These are phyloP conservation scores for Endocalyx cinctus DNA, from an alignment of 2,329 filamentous ascomycete species.

Conservation along the genomic window DNA sequence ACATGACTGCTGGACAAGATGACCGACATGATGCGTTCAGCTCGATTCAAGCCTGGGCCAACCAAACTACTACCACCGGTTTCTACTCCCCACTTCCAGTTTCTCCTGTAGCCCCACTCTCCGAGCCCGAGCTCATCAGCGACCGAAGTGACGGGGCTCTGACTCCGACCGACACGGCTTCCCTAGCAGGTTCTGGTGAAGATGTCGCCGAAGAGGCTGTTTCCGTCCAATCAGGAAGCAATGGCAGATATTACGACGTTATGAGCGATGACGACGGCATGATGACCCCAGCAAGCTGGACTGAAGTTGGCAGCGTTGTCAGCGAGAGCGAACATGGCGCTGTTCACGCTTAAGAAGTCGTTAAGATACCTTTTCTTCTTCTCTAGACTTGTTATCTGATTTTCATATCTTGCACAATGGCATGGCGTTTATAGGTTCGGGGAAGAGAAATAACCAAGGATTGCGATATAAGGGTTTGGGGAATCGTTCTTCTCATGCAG, in stretches of 20 bases:
- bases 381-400: no score
- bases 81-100: constrained; percentile 59
- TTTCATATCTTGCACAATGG: neutral
- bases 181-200: constrained; percentile 47
- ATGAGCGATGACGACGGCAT: constrained; percentile 58
- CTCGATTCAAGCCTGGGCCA: constrained; percentile 62
- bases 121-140: constrained; percentile 48
- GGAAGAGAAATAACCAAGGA: no score
- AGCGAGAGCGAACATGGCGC: constrained; percentile 49
- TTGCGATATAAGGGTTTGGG: no score
- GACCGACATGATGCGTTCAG: constrained; percentile 44
- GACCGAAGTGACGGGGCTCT: constrained; percentile 50
- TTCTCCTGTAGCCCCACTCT: constrained; percentile 44
- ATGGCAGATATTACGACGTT: constrained; percentile 44
- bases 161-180: constrained; percentile 57
- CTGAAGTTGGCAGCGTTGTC: constrained; percentile 58
- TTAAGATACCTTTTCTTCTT: no score
- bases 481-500: no score
- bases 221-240: constrained; percentile 33
- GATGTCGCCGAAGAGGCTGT: constrained; percentile 40
- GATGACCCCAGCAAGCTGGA: constrained; percentile 59
- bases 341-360: constrained; percentile 27
- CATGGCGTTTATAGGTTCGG: neutral
- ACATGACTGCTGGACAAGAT: constrained; percentile 48
- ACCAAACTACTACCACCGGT: constrained; percentile 46